These are phyloP conservation scores for Hygrophorus pudorinus DNA, from an alignment of 768 basidiomycete genomes.

Conservation along the genomic window DNA sequence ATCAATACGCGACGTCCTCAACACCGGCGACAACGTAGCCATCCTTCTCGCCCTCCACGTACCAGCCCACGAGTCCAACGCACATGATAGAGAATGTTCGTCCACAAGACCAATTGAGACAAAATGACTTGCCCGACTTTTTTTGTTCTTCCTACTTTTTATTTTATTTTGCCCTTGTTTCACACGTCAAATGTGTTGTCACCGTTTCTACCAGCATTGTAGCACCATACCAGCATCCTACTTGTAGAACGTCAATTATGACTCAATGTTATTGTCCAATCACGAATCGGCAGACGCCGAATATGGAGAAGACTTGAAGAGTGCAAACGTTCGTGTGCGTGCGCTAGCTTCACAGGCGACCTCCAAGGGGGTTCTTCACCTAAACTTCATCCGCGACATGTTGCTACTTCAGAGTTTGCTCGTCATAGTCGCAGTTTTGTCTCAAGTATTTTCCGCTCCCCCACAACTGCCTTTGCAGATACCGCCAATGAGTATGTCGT, in stretches of 20 bases:
- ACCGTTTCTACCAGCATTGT: neutral
- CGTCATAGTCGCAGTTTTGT: constrained; percentile 4
- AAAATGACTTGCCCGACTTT: constrained; percentile 20
- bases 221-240: neutral
- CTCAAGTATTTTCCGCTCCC: constrained; percentile 23
- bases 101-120: constrained; percentile 32
- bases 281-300: neutral
- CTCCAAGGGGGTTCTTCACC: no score
- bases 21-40: constrained; percentile 56
- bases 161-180: constrained; percentile 1
- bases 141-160: constrained; percentile 7
- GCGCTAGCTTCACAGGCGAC: no score
- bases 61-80: constrained; percentile 19
- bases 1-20: constrained; percentile 60
- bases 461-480: constrained; percentile 26
- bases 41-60: constrained; percentile 58
- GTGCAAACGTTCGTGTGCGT: no score
- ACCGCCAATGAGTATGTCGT: constrained; percentile 20
- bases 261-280: neutral
- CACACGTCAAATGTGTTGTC: neutral
- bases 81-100: constrained; percentile 25
- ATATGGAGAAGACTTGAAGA: no score
- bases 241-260: neutral
- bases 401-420: neutral
- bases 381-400: no score